phyloP scores from a whole-genome alignment of 768 basidiomycete genomes.

The Mycena filopes region DNA sequence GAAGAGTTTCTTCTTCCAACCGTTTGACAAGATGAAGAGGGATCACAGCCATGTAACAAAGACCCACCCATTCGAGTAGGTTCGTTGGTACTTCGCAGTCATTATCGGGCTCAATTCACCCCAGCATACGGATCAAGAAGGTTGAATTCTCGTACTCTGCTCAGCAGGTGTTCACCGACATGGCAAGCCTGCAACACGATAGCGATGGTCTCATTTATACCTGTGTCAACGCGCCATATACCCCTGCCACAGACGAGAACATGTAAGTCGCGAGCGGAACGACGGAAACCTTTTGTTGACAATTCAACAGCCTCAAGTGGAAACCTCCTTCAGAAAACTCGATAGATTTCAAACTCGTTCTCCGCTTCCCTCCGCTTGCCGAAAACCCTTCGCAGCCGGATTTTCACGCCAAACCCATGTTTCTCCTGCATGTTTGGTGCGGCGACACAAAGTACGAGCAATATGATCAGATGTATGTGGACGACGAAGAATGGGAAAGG shows the following conservation, averaged over 20 bases:
- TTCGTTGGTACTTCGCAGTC: constrained; percentile 25
- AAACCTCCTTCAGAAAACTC: constrained; percentile 98
- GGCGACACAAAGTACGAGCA: constrained; percentile 74
- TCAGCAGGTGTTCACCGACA: constrained; percentile 86
- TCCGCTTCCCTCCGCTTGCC: constrained; percentile 85
- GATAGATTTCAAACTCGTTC: constrained; percentile 94
- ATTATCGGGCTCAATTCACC: constrained; percentile 8
- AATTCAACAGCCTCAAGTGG: constrained; percentile 86
- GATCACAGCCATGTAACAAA: constrained; percentile 75
- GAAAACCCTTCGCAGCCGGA: constrained; percentile 73
- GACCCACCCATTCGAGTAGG: constrained; percentile 86
- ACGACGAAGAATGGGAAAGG: constrained; percentile 94
- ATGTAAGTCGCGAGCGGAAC: constrained; percentile 67
- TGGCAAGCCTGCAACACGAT: constrained; percentile 88
- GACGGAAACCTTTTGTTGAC: constrained; percentile 7
- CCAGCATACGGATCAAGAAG: constrained; percentile 87
- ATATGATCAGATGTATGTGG: constrained; percentile 87
- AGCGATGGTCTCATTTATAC: constrained; percentile 99
- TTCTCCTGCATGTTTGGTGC: constrained; percentile 84
- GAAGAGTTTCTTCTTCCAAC: constrained; percentile 83
- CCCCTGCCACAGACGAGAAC: constrained; percentile 85
- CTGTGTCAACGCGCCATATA: constrained; percentile 85
- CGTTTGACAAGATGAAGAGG: constrained; percentile 75
- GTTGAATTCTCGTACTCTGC: constrained; percentile 90
- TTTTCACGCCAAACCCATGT: constrained; percentile 85